Evolutionary conservation across 208 protist species (phyloP).

Genomic region (Acanthamoeba healyi): DNA sequence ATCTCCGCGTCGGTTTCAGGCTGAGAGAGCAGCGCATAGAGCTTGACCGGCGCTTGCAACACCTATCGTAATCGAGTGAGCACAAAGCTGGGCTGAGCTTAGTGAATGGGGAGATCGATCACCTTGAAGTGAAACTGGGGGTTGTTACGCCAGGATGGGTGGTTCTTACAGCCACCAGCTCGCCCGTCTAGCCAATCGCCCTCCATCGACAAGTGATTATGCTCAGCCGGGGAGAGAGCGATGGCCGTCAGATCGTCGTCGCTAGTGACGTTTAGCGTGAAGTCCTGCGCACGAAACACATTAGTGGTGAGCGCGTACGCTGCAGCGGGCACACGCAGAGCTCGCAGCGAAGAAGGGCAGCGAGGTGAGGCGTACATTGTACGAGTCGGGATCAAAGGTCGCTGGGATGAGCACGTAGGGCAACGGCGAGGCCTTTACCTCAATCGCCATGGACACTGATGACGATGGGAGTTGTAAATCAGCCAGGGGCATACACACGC

Average conservation of each 20-base stretch:
- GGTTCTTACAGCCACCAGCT: constrained; percentile 64
- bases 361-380: not conserved
- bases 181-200: not conserved
- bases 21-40: constrained; percentile 54
- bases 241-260: constrained; percentile 24
- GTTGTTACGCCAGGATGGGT: constrained; percentile 58
- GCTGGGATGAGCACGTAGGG: constrained; percentile 56
- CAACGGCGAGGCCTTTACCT: not conserved
- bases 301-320: not conserved
- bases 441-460: constrained; percentile 10
- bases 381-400: constrained; percentile 33
- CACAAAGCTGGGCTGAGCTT: too few species aligned
- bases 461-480: not conserved
- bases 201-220: not conserved
- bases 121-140: constrained; percentile 59
- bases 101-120: too few species aligned
- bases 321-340: not conserved
- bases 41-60: constrained; percentile 9
- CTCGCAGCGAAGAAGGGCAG: not conserved
- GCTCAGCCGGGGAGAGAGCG: not conserved
- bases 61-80: too few species aligned
- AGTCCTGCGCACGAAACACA: not conserved
- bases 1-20: constrained; percentile 3
- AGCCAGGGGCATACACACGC: not conserved
- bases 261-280: not conserved